A percentile compares a stretch with the other conserved stretches of the same genome.
These are phyloP conservation scores for Venturia asperata DNA, from an alignment of 2,329 filamentous ascomycete species.

Conservation along the genomic window DNA sequence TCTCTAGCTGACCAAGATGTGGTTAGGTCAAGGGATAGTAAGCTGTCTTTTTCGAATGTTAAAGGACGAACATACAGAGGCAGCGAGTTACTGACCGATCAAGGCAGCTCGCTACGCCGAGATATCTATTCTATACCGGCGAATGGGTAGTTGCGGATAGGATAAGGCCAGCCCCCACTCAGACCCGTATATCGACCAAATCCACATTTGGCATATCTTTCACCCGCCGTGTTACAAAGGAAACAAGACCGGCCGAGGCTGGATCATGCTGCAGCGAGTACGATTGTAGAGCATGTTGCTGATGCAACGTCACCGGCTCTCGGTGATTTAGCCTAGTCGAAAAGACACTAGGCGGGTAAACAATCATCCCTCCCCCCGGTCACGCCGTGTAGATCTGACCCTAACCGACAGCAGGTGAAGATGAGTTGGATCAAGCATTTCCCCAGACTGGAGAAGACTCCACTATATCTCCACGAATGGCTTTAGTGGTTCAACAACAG, in stretches of 20 bases:
- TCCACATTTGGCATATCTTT: slow-evolving; percentile 9
- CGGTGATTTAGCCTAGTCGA: not conserved
- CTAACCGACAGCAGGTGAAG: not conserved
- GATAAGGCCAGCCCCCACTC: not conserved
- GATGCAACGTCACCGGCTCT: not conserved
- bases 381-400: not conserved
- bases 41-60: not conserved
- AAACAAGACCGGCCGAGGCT: not conserved
- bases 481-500: not conserved
- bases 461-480: not conserved
- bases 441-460: not conserved
- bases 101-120: not conserved
- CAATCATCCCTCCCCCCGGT: not conserved
- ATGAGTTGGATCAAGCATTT: not conserved
- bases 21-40: not conserved
- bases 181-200: not conserved
- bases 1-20: not conserved
- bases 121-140: not conserved
- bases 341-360: not conserved
- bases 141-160: not conserved
- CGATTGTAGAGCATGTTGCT: not conserved
- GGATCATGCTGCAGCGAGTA: not conserved
- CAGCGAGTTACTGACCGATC: not conserved
- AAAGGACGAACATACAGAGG: not conserved
- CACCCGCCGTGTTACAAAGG: not conserved